Conservation (phyloP, 352 stramenopile genomes). For the Pythium sp. region DNA sequence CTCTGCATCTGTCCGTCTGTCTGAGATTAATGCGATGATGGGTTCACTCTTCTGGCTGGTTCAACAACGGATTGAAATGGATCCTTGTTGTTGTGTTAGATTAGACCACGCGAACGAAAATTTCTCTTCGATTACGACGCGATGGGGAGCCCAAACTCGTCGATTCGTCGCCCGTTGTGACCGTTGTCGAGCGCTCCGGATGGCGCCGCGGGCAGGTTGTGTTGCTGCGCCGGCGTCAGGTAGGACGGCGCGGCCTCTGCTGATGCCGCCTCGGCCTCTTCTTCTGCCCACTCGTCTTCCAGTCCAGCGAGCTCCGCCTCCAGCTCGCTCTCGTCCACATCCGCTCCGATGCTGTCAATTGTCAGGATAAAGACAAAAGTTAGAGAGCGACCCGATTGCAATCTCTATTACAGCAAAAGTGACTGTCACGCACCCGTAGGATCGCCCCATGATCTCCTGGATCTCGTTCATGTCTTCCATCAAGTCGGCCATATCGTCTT, state of each 20-base stretch:
- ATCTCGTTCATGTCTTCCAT: constrained; percentile 99
- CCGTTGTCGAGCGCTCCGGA: constrained; percentile 37
- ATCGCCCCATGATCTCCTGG: constrained; percentile 95
- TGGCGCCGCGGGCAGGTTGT: constrained; percentile 59
- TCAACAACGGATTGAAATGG: neutral
- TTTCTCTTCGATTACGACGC: constrained; percentile 1
- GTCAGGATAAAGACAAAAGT: neutral
- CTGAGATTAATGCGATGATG: neutral
- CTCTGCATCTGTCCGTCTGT: neutral
- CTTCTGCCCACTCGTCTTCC: constrained; percentile 91
- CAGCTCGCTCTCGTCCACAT: constrained; percentile 94
- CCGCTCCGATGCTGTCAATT: constrained; percentile 66
- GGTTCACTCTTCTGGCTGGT: neutral
- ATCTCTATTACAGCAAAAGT: neutral
- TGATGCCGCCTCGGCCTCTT: constrained; percentile 49
- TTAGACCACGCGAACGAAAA: constrained; percentile 6
- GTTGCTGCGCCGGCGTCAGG: constrained; percentile 43
- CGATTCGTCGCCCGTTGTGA: constrained; percentile 31
- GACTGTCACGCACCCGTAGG: constrained; percentile 78
- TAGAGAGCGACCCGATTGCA: neutral
- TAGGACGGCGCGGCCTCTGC: constrained; percentile 64
- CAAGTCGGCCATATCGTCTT: constrained; percentile 96
- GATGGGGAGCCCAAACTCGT: constrained; percentile 79
- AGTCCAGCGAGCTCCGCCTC: constrained; percentile 93
- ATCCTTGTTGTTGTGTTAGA: neutral